Base-by-base conservation (phyloP, 805 yeast genomes). In the Candida ficus region DNA sequence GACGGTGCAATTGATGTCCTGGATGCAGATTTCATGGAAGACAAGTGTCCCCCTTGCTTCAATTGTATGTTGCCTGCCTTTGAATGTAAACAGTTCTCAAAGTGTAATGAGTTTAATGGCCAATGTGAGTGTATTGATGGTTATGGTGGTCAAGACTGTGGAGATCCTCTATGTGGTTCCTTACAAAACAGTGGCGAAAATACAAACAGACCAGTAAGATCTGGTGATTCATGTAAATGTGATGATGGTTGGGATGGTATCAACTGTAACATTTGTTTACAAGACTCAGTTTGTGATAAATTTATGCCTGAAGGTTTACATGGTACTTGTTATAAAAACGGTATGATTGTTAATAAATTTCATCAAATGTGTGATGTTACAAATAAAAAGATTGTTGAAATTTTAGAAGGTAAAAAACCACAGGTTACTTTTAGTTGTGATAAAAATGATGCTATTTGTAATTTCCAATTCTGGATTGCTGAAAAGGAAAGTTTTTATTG, bases 401-500 rank as follows among this genome's bases (percentile, higher is more conserved):
- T 91, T 35, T 68, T 93, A 49, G 69, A 78, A 14, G 96, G 96
- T 0, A 75, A 78, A 60, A 73, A 71, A 38, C 98, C 99, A 2
- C 95, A 91, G 57, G 96, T 87, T 4, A 89, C 96, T 0, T 91
- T 93, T 63, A 76, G 88, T 29, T 93, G 99, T 67, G 80, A 86
- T 56, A 76, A 70, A 52, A 73, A 83, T 1, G 66, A 76, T 0
- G 73, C 64, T 14, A 62, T 61, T 10, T 93, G 99, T 64, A 80
- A 88, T 58, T 88, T 93, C 64, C 98, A 93, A 62, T 88, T 93
- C 58, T 93, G 99, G 99, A 87, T 93, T 48, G 96, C 82, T 50
- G 78, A 88, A 59, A 67, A 72, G 33, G 99, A 93, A 60, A 82
- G 95, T 44, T 93, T 93, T 61, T 93, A 77, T 60, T 93, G 99